Evolutionary conservation across 768 basidiomycete genomes (phyloP).

Genomic region (Leccinum pellstonianum): DNA sequence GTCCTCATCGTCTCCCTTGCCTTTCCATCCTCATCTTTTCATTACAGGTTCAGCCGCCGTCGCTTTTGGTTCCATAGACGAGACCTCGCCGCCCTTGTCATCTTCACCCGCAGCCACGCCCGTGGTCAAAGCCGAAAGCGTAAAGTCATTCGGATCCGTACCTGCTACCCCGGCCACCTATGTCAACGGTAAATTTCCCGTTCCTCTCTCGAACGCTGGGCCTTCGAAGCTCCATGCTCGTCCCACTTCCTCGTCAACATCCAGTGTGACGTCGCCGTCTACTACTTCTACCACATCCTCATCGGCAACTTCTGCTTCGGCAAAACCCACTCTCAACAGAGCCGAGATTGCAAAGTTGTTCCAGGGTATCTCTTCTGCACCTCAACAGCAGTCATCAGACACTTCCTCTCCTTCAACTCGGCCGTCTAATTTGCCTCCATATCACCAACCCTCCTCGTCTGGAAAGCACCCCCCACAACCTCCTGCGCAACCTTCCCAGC

Average conservation of each 20-base stretch:
- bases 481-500: constrained; percentile 39
- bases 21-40: constrained; percentile 9
- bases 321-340: constrained; percentile 32
- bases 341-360: constrained; percentile 14
- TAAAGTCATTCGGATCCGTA: constrained; percentile 82
- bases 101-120: constrained; percentile 75
- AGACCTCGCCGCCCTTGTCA: constrained; percentile 70
- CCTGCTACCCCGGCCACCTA: constrained; percentile 52
- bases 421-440: too few species aligned
- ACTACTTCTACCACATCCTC: constrained; percentile 32
- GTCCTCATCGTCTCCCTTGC: constrained; percentile 27
- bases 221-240: constrained; percentile 35
- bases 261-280: constrained; percentile 32
- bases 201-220: constrained; percentile 42
- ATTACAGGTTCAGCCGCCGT: constrained; percentile 60
- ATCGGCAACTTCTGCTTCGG: constrained; percentile 30
- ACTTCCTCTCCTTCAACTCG: too few species aligned
- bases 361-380: too few species aligned
- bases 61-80: constrained; percentile 90
- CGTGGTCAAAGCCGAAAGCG: constrained; percentile 63
- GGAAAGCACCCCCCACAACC: constrained; percentile 39
- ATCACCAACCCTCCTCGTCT: constrained; percentile 23
- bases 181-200: constrained; percentile 61
- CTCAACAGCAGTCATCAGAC: too few species aligned
- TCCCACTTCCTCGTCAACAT: constrained; percentile 22